Conservation (phyloP, 176 grass and related monocot genomes). For the Triticum turgidum region DNA sequence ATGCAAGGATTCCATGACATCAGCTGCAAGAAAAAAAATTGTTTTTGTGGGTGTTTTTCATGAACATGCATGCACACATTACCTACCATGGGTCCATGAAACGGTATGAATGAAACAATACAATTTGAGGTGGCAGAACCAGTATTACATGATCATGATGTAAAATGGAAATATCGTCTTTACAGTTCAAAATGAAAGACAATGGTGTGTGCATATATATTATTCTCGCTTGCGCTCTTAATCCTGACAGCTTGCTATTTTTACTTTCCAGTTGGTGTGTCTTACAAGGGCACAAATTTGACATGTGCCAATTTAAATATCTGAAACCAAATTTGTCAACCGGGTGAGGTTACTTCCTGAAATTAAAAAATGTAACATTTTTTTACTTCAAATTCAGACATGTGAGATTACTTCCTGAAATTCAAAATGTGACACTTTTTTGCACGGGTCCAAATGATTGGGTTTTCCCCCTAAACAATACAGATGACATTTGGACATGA, state of each 20-base stretch:
- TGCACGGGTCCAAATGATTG: too few relatives aligned
- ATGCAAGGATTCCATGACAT: conserved; percentile 60
- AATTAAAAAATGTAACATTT: too few relatives aligned
- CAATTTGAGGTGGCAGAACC: background rate
- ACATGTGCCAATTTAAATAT: background rate
- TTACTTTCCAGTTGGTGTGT: background rate
- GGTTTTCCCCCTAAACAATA: too few relatives aligned
- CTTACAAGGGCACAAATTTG: background rate
- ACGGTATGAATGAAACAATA: background rate
- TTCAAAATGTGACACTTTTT: too few relatives aligned
- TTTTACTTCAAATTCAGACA: too few relatives aligned
- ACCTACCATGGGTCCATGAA: background rate
- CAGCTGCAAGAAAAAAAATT: conserved; percentile 30
- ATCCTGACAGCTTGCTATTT: background rate
- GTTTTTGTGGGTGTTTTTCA: background rate
- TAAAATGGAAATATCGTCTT: background rate
- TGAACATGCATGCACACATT: background rate
- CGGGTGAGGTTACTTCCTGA: too few relatives aligned
- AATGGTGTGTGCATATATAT: too few relatives aligned
- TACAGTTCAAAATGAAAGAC: background rate
- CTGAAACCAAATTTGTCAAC: too few relatives aligned
- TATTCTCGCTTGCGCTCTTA: background rate
- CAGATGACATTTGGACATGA: too few relatives aligned
- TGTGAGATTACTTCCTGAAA: too few relatives aligned
- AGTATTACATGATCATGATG: background rate